Evolutionary conservation across 495 filamentous ascomycete species (phyloP), one percentile per base, ranked within the genome.

Genomic region (Aspergillus cristatus): DNA sequence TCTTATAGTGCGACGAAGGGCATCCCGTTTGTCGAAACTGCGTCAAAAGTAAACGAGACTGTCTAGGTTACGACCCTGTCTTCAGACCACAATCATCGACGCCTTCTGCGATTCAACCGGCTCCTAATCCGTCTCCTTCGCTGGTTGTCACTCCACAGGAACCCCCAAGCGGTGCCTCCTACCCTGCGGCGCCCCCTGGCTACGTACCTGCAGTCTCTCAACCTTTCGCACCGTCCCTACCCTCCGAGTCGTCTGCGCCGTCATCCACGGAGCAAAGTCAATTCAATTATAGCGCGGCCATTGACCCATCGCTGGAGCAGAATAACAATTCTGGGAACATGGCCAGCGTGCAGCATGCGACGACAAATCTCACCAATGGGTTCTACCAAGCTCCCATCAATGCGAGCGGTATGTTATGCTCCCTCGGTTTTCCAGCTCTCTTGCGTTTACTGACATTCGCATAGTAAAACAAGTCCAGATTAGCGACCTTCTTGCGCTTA

Each of bases 31-130:
- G 91, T 70, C 81, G 89, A 53, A 98, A 98, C 62, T 98, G 91
- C 65, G 82, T 89, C 55, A 98, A 96, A 63, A 95, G 87, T 53
- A 97, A 96, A 62, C 84, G 91, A 50, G 91, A 97, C 54, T 98
- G 91, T 57, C 60, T 94, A 35, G 91, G 91, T 32, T 98, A 98
- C 77, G 91, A 98, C 57, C 91, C 91, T 26, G 93, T 97, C 43
- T 98, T 98, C 68, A 93, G 94, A 61, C 76, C 81, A 50, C 84
- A 88, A 51, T 79, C 83, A 34, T 78, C 56, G 10, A 59, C 79
- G 14, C 83, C 85, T 12, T 70, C 83, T 29, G 73, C 78, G 35
- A 86, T 93, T 45, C 86, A 90, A 57, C 83, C 85, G 43, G 82
- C 80, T 45, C 76, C 72, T 37, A 76, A 71, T 45, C 63, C 63